Conservation (phyloP, 192 early-diverging fungal genomes). For the Pilobolus umbonatus region DNA sequence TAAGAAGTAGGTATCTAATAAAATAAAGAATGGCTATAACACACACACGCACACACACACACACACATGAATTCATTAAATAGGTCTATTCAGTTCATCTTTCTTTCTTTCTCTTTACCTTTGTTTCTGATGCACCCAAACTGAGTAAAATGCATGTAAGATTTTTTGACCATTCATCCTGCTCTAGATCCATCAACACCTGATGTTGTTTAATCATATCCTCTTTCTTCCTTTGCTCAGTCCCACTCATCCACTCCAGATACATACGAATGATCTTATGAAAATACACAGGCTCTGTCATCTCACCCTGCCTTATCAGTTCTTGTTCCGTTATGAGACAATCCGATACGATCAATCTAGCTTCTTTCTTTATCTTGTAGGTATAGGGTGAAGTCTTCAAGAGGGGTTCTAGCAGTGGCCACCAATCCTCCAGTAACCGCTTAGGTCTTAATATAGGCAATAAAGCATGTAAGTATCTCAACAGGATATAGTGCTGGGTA, state of each 20-base stretch:
- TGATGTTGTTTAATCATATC: slow-evolving; percentile 10
- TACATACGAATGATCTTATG: slow-evolving; percentile 24
- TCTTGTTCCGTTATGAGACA: slow-evolving; percentile 23
- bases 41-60: too few species aligned
- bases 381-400: slow-evolving; percentile 24
- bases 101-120: slow-evolving; percentile 12
- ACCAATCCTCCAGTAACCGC: slow-evolving; percentile 27
- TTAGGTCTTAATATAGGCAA: slow-evolving; percentile 18
- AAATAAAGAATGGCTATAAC: slow-evolving; percentile 41
- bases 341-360: slow-evolving; percentile 23
- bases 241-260: slow-evolving; percentile 15
- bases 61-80: too few species aligned
- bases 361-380: slow-evolving; percentile 24
- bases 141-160: slow-evolving; percentile 18
- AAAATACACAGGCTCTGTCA: slow-evolving; percentile 1
- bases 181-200: slow-evolving; percentile 22
- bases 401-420: slow-evolving; percentile 18
- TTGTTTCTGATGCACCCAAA: slow-evolving; percentile 29
- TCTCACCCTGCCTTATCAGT: not conserved
- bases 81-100: too few species aligned
- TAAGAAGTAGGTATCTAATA: slow-evolving; percentile 43
- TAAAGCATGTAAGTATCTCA: slow-evolving; percentile 18
- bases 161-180: slow-evolving; percentile 37
- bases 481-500: slow-evolving; percentile 22
- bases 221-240: slow-evolving; percentile 7